Evolutionary conservation across 106 monocot genomes (phyloP).

Genomic region (Dendrobium officinale): DNA sequence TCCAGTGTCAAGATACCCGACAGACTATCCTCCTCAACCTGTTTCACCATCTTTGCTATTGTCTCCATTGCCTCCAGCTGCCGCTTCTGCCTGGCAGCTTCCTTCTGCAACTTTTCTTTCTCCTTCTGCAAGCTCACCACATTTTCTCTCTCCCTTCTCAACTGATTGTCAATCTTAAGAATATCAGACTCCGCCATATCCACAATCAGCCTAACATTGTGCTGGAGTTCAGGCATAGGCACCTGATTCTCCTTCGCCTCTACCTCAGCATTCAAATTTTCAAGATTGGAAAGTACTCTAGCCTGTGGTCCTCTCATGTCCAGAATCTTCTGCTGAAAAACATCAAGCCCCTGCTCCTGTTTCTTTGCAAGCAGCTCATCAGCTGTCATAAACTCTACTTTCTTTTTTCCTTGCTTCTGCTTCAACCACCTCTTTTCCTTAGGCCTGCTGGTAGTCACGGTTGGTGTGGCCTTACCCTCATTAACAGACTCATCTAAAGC

Average conservation of each 20-base stretch:
- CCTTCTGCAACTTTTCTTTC: conserved; percentile 60
- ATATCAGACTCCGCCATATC: conserved; percentile 73
- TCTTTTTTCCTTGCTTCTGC: conserved; percentile 64
- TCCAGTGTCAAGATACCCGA: conserved; percentile 59
- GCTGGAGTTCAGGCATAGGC: conserved; percentile 94
- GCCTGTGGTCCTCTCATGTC: conserved; percentile 96
- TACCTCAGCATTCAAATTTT: conserved; percentile 81
- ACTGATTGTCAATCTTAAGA: conserved; percentile 63
- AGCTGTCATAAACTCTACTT: conserved; percentile 53
- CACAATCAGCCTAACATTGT: conserved; percentile 75
- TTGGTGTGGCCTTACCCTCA: conserved; percentile 19
- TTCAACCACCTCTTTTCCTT: conserved; percentile 79
- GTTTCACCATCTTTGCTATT: conserved; percentile 45
- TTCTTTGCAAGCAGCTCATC: conserved; percentile 77
- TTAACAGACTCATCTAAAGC: conserved; percentile 25
- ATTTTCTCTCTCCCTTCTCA: conserved; percentile 80
- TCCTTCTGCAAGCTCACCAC: conserved; percentile 65
- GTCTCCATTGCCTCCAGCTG: conserved; percentile 73
- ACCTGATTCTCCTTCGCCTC: conserved; percentile 68
- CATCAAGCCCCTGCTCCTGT: conserved; percentile 62
- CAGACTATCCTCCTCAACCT: conserved; percentile 36
- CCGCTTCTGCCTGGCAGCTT: conserved; percentile 52
- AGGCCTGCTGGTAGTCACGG: neutral
- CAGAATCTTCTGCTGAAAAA: conserved; percentile 76
- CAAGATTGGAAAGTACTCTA: conserved; percentile 57